A percentile compares a stretch with the other conserved stretches of the same genome.
These are phyloP conservation scores for Acanthamoeba castellanii DNA, from an alignment of 208 protist species.

Conservation along the genomic window DNA sequence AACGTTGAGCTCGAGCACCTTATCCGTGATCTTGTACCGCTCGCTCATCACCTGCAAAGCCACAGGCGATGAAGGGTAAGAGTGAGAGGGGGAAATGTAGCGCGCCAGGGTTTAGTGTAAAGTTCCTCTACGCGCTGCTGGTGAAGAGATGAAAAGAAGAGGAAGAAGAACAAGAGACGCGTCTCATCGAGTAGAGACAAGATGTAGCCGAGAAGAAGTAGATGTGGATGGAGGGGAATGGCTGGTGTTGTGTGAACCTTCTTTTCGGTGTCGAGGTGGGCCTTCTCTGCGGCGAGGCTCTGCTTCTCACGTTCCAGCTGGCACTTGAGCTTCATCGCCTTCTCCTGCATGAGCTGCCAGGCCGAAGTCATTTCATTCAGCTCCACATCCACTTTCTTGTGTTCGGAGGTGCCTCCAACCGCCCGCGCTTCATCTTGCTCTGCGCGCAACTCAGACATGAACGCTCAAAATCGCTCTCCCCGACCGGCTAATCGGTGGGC, in stretches of 20 bases:
- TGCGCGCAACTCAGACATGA: too few species aligned
- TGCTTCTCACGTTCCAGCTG: constrained; percentile 33
- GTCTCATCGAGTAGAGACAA: not conserved
- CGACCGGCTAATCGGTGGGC: too few species aligned
- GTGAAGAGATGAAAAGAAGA: not conserved
- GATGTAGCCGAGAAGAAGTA: not conserved
- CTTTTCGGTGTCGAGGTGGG: not conserved
- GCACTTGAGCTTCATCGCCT: not conserved
- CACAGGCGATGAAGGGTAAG: not conserved
- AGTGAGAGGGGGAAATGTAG: not conserved
- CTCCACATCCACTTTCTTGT: not conserved
- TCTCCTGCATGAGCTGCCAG: constrained; percentile 52
- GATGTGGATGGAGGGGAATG: not conserved
- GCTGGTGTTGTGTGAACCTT: not conserved
- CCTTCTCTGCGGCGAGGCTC: not conserved
- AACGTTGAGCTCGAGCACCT: constrained; percentile 28
- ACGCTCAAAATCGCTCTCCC: too few species aligned
- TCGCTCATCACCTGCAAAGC: constrained; percentile 17
- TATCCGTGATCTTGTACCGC: constrained; percentile 28
- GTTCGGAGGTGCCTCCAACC: not conserved
- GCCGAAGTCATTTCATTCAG: not conserved
- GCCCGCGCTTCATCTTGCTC: not conserved
- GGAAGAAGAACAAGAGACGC: not conserved
- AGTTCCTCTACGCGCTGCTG: not conserved
- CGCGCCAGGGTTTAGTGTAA: not conserved